phyloP scores from a whole-genome alignment of 345 rosid genomes.

The Dipteronia dyeriana region DNA sequence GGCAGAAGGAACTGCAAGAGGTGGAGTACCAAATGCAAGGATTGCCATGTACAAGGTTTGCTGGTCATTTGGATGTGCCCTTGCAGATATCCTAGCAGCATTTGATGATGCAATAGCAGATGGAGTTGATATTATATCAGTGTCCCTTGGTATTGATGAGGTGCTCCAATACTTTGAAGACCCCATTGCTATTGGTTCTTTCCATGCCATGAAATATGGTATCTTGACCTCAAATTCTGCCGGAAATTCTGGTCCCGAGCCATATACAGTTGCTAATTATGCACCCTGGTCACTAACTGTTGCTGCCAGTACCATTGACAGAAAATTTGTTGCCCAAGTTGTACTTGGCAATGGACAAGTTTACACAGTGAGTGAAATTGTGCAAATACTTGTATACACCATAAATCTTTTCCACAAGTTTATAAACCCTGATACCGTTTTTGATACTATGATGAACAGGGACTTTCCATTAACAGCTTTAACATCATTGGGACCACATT shows the following conservation, averaged over 20 bases:
- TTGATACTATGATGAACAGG: background rate
- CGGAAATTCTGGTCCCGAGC: constrained; percentile 25
- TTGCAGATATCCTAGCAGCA: constrained; percentile 36
- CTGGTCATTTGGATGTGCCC: constrained; percentile 29
- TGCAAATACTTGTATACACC: background rate
- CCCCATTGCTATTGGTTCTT: constrained; percentile 31
- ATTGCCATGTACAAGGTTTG: constrained; percentile 37
- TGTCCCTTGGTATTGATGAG: constrained; percentile 21
- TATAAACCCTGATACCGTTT: background rate
- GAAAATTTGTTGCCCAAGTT: constrained; percentile 29
- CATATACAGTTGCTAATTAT: constrained; percentile 23
- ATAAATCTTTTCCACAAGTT: background rate
- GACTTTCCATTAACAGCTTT: constrained; percentile 19
- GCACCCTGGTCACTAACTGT: constrained; percentile 38
- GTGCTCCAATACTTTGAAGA: constrained; percentile 20
- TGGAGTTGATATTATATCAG: constrained; percentile 36
- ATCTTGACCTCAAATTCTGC: constrained; percentile 33
- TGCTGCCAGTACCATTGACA: constrained; percentile 38
- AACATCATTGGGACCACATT: constrained; percentile 5
- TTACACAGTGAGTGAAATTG: constrained; percentile 18
- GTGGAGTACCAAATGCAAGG: constrained; percentile 25
- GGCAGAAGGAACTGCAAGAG: constrained; percentile 25
- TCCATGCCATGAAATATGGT: constrained; percentile 31
- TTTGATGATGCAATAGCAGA: constrained; percentile 39
- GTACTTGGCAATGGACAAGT: constrained; percentile 31